Percentiles rank a stretch among this genome's conserved stretches.
Evolutionary conservation across 306 rosid genomes (phyloP).

Genomic region (Chamaecrista fasciculata): DNA sequence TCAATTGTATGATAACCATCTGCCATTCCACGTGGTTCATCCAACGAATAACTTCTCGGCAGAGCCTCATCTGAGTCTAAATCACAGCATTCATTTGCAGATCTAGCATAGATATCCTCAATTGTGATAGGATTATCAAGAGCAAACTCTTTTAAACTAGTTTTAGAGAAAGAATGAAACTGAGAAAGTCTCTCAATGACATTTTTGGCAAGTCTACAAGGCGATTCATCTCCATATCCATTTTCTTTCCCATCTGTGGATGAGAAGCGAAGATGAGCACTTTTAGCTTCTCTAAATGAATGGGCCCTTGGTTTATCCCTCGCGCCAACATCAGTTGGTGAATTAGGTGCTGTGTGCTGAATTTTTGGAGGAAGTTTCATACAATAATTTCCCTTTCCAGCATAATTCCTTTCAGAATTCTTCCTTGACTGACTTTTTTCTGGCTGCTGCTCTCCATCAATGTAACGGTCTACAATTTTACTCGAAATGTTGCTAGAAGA

Average conservation of each 20-base stretch:
- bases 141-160: conserved; percentile 43
- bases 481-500: conserved; percentile 67
- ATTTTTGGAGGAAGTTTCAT: conserved; percentile 71
- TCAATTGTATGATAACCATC: conserved; percentile 46
- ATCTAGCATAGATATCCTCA: conserved; percentile 67
- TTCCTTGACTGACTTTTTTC: conserved; percentile 44
- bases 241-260: conserved; percentile 68
- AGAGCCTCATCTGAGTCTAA: conserved; percentile 47
- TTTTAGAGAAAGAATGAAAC: conserved; percentile 46
- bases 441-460: conserved; percentile 87
- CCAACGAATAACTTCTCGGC: conserved; percentile 39
- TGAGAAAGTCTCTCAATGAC: conserved; percentile 87
- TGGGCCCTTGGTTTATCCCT: conserved; percentile 56
- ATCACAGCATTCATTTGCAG: conserved; percentile 46
- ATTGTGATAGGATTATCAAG: conserved; percentile 67
- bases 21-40: conserved; percentile 46
- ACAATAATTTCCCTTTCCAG: conserved; percentile 48
- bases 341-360: conserved; percentile 64
- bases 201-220: conserved; percentile 78
- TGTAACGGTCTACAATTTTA: conserved; percentile 73
- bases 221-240: conserved; percentile 73
- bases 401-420: conserved; percentile 42
- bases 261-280: conserved; percentile 40
- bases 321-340: conserved; percentile 51
- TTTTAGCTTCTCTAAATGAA: conserved; percentile 73